Evolutionary conservation across 129 eudicot species (phyloP).

Genomic region (Glebionis coronaria): DNA sequence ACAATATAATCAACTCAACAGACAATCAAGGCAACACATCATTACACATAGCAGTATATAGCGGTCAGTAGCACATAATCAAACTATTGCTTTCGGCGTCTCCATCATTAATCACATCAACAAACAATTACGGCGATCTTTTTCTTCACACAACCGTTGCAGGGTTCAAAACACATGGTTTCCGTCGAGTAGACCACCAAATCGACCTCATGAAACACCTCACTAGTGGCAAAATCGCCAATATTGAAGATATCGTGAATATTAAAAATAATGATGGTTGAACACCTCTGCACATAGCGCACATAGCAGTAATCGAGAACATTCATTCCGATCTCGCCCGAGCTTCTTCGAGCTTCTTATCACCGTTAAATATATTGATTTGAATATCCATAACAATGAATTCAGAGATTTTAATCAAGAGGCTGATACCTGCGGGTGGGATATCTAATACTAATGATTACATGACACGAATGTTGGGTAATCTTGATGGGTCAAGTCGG

Average conservation of each 20-base stretch:
- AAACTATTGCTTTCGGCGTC: conserved; percentile 45
- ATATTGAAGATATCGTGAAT: conserved; percentile 52
- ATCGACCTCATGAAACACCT: conserved; percentile 63
- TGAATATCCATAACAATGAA: conserved; percentile 63
- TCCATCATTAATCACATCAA: conserved; percentile 37
- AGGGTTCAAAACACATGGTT: conserved; percentile 68
- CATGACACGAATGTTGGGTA: conserved; percentile 44
- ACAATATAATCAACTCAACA: conserved; percentile 36
- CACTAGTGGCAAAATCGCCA: conserved; percentile 35
- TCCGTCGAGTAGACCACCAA: conserved; percentile 74
- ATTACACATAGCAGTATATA: conserved; percentile 72
- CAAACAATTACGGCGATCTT: conserved; percentile 72
- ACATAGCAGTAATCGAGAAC: conserved; percentile 68
- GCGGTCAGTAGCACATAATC: conserved; percentile 53
- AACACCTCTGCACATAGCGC: conserved; percentile 90
- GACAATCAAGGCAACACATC: conserved; percentile 83
- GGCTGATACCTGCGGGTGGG: conserved; percentile 73
- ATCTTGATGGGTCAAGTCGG: too few species aligned
- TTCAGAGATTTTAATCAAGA: conserved; percentile 62
- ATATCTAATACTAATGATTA: conserved; percentile 45
- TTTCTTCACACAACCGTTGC: conserved; percentile 84
- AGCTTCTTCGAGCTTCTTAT: conserved; percentile 76
- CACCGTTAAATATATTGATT: conserved; percentile 48
- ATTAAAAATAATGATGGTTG: conserved; percentile 65
- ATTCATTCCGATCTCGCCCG: conserved; percentile 63